Evolutionary conservation across 352 stramenopile species (phyloP).

Genomic region (Globisporangium acanthophoron): DNA sequence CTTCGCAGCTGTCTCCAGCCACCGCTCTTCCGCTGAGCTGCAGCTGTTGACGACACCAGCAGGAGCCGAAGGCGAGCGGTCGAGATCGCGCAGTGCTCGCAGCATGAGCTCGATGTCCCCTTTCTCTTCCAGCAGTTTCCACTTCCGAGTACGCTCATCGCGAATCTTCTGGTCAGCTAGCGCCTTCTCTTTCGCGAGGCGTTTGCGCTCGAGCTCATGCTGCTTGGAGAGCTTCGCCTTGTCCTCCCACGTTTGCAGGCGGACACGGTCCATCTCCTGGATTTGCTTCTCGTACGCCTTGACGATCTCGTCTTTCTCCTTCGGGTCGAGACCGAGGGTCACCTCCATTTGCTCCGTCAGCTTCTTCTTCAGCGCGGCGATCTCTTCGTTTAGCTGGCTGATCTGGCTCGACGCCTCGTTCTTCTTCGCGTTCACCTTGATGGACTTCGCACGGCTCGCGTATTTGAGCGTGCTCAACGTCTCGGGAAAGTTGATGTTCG

Average conservation of each 20-base stretch:
- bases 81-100: slow-evolving; percentile 62
- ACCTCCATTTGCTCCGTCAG: slow-evolving; percentile 67
- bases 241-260: slow-evolving; percentile 85
- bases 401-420: slow-evolving; percentile 91
- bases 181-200: slow-evolving; percentile 72
- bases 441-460: slow-evolving; percentile 91
- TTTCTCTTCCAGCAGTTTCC: slow-evolving; percentile 81
- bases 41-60: slow-evolving; percentile 10
- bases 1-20: slow-evolving; percentile 51
- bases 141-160: slow-evolving; percentile 79
- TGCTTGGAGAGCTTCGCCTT: slow-evolving; percentile 84
- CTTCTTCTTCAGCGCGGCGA: slow-evolving; percentile 85
- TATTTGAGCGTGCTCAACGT: slow-evolving; percentile 96
- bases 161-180: slow-evolving; percentile 72
- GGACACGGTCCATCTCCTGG: slow-evolving; percentile 84
- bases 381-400: slow-evolving; percentile 88
- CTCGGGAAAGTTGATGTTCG: slow-evolving; percentile 94
- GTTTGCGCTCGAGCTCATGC: slow-evolving; percentile 81
- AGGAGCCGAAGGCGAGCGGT: slow-evolving; percentile 9
- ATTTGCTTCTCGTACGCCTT: slow-evolving; percentile 87
- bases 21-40: slow-evolving; percentile 37
- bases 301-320: slow-evolving; percentile 86
- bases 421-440: slow-evolving; percentile 92
- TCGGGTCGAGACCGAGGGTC: slow-evolving; percentile 61
- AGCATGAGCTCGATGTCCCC: slow-evolving; percentile 80